Percentiles rank a stretch among this genome's conserved stretches.
phyloP scores from a whole-genome alignment of 2,329 filamentous ascomycete genomes.

The Penicillium nordicum region DNA sequence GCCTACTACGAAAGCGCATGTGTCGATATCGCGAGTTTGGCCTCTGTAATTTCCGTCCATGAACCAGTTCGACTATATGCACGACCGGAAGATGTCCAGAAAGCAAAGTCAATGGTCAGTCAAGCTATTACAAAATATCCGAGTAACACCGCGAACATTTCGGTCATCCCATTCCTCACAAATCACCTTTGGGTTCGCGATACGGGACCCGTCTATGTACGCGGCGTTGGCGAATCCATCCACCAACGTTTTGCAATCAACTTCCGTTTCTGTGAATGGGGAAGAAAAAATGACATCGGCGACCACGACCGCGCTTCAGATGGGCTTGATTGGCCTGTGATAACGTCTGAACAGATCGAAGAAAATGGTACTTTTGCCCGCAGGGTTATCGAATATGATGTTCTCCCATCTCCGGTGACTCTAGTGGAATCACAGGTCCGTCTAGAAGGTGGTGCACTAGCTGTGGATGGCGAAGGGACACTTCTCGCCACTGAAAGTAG shows the following conservation, averaged over 20 bases:
- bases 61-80: slow-evolving; percentile 29
- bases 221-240: slow-evolving; percentile 5
- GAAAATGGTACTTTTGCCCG: slow-evolving; percentile 17
- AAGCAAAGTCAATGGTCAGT: slow-evolving; percentile 10
- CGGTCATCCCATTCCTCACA: slow-evolving; percentile 14
- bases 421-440: slow-evolving; percentile 17
- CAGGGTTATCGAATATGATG: slow-evolving; percentile 9
- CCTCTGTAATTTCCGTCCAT: slow-evolving; percentile 23
- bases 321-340: slow-evolving; percentile 13
- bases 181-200: slow-evolving; percentile 23
- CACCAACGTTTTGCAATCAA: slow-evolving; percentile 13
- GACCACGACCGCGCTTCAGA: slow-evolving; percentile 12
- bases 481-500: slow-evolving; percentile 29
- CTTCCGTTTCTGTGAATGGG: slow-evolving; percentile 23
- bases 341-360: slow-evolving; percentile 6
- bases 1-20: slow-evolving; percentile 20
- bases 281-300: slow-evolving; percentile 13
- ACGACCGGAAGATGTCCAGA: slow-evolving; percentile 19
- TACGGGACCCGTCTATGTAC: slow-evolving; percentile 19
- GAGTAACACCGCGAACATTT: slow-evolving; percentile 7
- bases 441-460: slow-evolving; percentile 29
- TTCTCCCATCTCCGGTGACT: slow-evolving; percentile 9
- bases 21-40: slow-evolving; percentile 22
- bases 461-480: slow-evolving; percentile 31
- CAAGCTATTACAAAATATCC: slow-evolving; percentile 6